These are phyloP conservation scores for Westerdykella aurantiaca DNA, from an alignment of 2,329 filamentous ascomycete genomes.

Conservation along the genomic window DNA sequence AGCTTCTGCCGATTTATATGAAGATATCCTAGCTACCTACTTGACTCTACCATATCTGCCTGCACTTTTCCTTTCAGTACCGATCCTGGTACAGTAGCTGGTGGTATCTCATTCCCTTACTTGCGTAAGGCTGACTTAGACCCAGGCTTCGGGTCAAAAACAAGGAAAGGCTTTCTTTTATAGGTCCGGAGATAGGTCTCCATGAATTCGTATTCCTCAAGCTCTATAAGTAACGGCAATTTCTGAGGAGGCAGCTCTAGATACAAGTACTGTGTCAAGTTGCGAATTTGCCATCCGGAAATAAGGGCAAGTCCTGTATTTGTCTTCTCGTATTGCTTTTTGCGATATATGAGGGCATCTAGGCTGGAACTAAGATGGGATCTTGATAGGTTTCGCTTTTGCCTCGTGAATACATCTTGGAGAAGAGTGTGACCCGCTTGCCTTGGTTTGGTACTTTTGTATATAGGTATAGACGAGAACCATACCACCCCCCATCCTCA, in stretches of 20 bases:
- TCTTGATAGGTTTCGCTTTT: background rate
- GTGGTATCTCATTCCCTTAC: too few relatives aligned
- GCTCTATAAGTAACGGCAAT: background rate
- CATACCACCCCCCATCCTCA: constrained; percentile 6
- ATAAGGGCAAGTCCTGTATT: background rate
- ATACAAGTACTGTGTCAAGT: background rate
- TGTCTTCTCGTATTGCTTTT: background rate
- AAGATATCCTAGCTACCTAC: too few relatives aligned
- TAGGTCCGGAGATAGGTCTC: background rate
- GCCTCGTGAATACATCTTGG: background rate
- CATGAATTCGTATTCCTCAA: background rate
- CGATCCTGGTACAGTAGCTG: too few relatives aligned
- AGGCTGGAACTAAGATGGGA: background rate
- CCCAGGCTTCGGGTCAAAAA: too few relatives aligned
- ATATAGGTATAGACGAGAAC: constrained; percentile 3
- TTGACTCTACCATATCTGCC: too few relatives aligned
- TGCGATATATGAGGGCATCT: background rate
- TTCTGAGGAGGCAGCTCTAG: background rate
- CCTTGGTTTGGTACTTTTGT: background rate
- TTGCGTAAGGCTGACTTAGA: too few relatives aligned
- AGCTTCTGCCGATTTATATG: too few relatives aligned
- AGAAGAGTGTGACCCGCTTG: background rate
- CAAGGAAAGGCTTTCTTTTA: background rate
- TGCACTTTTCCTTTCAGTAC: too few relatives aligned
- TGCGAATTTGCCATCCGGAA: background rate